phyloP scores from a whole-genome alignment of 1,139 yeast species.

The Zygoascus meyerae region DNA sequence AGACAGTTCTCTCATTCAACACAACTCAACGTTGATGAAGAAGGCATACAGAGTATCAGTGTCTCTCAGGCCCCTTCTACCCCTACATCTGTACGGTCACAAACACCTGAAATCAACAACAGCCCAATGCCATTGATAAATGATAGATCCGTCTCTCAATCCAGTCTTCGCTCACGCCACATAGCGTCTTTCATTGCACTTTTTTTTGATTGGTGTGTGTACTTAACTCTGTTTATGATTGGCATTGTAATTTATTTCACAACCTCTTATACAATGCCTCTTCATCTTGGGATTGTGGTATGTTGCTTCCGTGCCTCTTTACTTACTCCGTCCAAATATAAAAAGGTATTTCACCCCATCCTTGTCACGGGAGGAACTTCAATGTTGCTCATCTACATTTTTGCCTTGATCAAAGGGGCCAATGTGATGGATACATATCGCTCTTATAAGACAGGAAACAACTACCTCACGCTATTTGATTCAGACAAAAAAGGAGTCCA shows the following conservation, averaged over 20 bases:
- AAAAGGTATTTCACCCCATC: slow-evolving; percentile 62
- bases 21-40: no score
- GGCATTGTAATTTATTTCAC: slow-evolving; percentile 42
- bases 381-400: slow-evolving; percentile 56
- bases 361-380: slow-evolving; percentile 57
- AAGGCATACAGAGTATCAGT: no score
- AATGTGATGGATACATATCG: slow-evolving; percentile 46
- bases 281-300: slow-evolving; percentile 57
- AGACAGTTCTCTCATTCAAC: not conserved
- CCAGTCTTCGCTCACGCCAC: not conserved
- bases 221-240: slow-evolving; percentile 41
- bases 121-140: no score
- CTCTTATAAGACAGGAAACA: slow-evolving; percentile 64
- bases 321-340: slow-evolving; percentile 44
- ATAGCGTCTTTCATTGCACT: slow-evolving; percentile 41
- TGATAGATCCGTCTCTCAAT: no score
- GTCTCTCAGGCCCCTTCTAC: no score
- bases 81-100: no score
- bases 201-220: slow-evolving; percentile 54
- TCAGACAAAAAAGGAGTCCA: slow-evolving; percentile 33
- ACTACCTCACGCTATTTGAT: slow-evolving; percentile 54
- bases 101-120: no score
- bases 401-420: slow-evolving; percentile 44
- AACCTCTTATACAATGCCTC: slow-evolving; percentile 53
- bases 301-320: slow-evolving; percentile 51